A percentile compares a stretch with the other conserved stretches of the same genome.
Conservation (phyloP, 148 eudicot genomes). For the Cornus controversa region DNA sequence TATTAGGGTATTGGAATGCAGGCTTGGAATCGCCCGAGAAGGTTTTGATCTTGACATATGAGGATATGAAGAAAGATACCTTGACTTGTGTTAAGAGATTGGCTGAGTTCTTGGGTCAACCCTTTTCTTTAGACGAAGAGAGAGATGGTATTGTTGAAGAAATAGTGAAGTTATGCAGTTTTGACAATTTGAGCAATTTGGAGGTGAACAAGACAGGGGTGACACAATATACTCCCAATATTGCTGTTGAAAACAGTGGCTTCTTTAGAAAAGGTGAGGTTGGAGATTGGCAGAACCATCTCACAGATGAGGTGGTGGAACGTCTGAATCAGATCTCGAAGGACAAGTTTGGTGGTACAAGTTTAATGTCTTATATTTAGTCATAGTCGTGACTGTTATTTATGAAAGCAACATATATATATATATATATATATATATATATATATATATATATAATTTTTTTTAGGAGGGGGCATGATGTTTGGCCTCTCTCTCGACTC, state of each 20-base stretch:
- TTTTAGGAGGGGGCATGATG: too few relatives aligned
- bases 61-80: slow-evolving; percentile 3
- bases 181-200: slow-evolving; percentile 7
- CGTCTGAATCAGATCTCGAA: background rate
- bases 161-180: slow-evolving; percentile 5
- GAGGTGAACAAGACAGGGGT: slow-evolving; percentile 6
- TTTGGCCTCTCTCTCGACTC: too few relatives aligned
- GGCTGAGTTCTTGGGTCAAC: slow-evolving; percentile 6
- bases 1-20: too few relatives aligned
- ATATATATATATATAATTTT: too few relatives aligned
- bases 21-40: background rate
- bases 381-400: too few relatives aligned
- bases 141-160: background rate
- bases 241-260: background rate
- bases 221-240: background rate
- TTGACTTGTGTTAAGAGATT: background rate
- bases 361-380: background rate
- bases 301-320: background rate
- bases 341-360: slow-evolving; percentile 1
- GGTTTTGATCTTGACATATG: slow-evolving; percentile 1
- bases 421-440: too few relatives aligned
- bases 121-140: slow-evolving; percentile 3
- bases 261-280: slow-evolving; percentile 1
- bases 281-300: slow-evolving; percentile 14
- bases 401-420: too few relatives aligned